Evolutionary conservation across 2,329 filamentous ascomycete genomes (phyloP), one percentile per base, ranked within the genome.

Genomic region (Penicillium griseofulvum): DNA sequence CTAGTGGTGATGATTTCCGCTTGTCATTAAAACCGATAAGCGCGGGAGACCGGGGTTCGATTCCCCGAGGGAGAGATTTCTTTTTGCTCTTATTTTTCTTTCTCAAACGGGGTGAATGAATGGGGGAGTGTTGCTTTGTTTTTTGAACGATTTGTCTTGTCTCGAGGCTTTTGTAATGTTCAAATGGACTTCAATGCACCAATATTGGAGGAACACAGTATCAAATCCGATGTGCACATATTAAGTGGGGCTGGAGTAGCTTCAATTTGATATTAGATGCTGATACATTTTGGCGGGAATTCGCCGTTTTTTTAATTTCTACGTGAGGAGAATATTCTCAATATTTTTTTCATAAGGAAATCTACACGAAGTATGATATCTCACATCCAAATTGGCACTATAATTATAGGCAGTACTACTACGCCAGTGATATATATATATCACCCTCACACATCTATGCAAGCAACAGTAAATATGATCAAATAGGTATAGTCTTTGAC

Each of bases 261-360:
- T 7, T 64, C 81, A 77, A 70, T 76, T 1, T 81, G 73, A 72
- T 80, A 78, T 78, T 81, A 71, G 71, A 73, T 65, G 42, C 68
- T 68, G 17, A 76, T 79, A 46, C 65, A 79, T 31, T 67, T 79
- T 24, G 71, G 71, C 2, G 52, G 9, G 66, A 69, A 6, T 52
- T 80, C 0, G 4, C 80, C 4, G 55, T 74, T 11, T 72, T 72
- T 80, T 38, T 31, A 74, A 1, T 79, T 81, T 49, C 57, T 70
- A 12, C 81, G 76, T 51, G 76, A 81, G 41, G 80, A 77, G 54
- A 74, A 71, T 0, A 74, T 60, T 47, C 64, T 58, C 29, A 41
- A 7, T 29, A 14, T 16, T 6, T 50, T 31, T 3, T n/a, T 42
- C 9, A 0, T 1, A 5, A 1, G 5, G 1, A 12, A 33, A 5